phyloP scores from a whole-genome alignment of 2,329 filamentous ascomycete genomes.

The Falciphora oryzae region DNA sequence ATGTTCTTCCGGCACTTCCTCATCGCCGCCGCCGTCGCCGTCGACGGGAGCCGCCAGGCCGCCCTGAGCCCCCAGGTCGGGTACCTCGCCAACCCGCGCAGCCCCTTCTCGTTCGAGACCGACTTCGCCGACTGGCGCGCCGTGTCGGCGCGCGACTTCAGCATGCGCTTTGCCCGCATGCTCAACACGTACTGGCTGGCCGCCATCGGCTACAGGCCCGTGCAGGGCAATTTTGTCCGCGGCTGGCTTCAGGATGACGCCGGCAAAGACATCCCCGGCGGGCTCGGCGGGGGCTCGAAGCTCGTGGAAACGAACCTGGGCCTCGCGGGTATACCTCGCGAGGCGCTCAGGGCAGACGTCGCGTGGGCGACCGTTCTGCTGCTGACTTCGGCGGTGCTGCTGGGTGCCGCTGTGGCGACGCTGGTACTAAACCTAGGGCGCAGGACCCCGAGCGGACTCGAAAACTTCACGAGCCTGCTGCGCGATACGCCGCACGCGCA shows the following conservation, averaged over 20 bases:
- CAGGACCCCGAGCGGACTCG: not conserved
- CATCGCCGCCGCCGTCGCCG: constrained; percentile 1
- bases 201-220: not conserved
- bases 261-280: not conserved
- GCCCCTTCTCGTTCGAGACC: constrained; percentile 5
- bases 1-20: not conserved
- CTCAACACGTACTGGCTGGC: constrained; percentile 11
- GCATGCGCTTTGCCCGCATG: constrained; percentile 11
- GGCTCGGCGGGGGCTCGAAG: not conserved
- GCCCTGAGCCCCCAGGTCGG: constrained; percentile 6
- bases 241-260: not conserved
- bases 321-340: not conserved
- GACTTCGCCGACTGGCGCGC: not conserved
- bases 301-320: not conserved
- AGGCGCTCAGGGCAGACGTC: not conserved
- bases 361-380: not conserved
- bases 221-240: not conserved
- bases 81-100: constrained; percentile 11
- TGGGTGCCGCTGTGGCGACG: not conserved
- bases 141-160: constrained; percentile 1
- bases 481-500: not conserved
- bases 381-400: not conserved
- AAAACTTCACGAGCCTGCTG: not conserved
- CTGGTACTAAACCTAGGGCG: not conserved
- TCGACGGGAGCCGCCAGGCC: not conserved